Base-by-base conservation (phyloP, 345 rosid species). In the Reutealis trisperma region DNA sequence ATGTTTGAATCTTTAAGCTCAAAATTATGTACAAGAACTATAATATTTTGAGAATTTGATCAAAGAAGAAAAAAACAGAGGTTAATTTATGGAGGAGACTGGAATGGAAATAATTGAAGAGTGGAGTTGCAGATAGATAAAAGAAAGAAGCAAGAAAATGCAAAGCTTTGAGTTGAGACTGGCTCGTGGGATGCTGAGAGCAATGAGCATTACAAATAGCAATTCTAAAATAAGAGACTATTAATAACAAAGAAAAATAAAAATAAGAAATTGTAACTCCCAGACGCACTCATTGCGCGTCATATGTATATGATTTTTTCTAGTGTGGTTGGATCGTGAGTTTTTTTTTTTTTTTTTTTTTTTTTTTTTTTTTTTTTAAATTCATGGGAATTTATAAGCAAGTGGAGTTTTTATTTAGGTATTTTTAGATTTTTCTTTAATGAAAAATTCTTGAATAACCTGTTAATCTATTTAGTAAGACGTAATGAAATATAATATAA, bases 131-230 rank as follows among this genome's bases (percentile, higher is more conserved):
- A 75, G 79, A 77, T 76, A 74, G 89, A 82, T 75, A 27, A 61
- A 55, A 25, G 18, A 77, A 65, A 59, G 70, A 78, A 78, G 83
- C 71, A 75, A 70, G 58, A 15, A 37, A 61, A 41, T 45, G 62
- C 16, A 30, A 42, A 42, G 34, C 6, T 21, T 51, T 27, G 70
- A 49, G 79, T 22, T 75, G 80, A 72, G 78, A 83, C 2, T 8
- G 85, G 85, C 89, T 87, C 87, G 85, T 90, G 90, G 89, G 87
- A 79, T 89, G 92, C 82, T 87, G 81, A 70, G 78, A 77, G 77
- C 81, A 76, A 67, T 21, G 76, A 19, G 67, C 70, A 60, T 67
- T 81, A 77, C 76, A 71, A 76, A 72, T 71, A 44, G 51, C 72
- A 37, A 25, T 10, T 41, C 25, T 15, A 6, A n/a, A 65, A 42